phyloP scores from a whole-genome alignment of 2,329 filamentous ascomycete genomes.

The Calonectria ilicicola region DNA sequence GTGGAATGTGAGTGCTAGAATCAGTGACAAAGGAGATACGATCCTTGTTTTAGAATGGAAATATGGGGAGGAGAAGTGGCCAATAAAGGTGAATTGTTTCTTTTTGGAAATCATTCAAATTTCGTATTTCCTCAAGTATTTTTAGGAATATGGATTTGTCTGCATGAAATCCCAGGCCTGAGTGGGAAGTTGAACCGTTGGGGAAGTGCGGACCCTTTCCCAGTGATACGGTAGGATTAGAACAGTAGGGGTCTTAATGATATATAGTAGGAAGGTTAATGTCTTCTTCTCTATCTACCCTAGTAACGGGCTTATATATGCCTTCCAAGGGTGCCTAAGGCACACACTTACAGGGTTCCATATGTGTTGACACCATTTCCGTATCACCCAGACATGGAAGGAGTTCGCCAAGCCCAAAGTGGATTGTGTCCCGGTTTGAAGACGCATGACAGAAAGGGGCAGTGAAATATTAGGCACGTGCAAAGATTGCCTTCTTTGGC shows the following conservation, averaged over 20 bases:
- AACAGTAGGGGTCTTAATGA: no score
- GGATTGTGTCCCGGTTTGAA: background rate
- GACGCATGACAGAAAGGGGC: background rate
- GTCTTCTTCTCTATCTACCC: no score
- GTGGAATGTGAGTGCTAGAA: background rate
- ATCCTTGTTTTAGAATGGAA: background rate
- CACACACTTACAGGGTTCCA: no score
- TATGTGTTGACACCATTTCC: no score
- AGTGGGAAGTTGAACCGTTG: background rate
- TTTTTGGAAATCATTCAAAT: no score
- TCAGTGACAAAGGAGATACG: background rate
- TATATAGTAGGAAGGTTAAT: no score
- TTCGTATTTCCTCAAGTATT: no score
- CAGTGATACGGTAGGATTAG: no score
- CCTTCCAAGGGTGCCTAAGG: no score
- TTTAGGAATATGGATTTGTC: background rate
- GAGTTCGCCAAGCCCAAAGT: background rate
- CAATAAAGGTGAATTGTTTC: no score
- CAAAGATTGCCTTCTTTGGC: background rate
- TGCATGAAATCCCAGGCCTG: background rate
- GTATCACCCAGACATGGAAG: background rate
- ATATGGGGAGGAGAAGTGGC: no score
- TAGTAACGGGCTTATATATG: no score
- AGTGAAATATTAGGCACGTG: background rate
- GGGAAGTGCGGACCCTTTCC: background rate